Evolutionary conservation across 495 filamentous ascomycete genomes (phyloP), one percentile per base, ranked within the genome.

Genomic region (Trichoderma orchidacearum): DNA sequence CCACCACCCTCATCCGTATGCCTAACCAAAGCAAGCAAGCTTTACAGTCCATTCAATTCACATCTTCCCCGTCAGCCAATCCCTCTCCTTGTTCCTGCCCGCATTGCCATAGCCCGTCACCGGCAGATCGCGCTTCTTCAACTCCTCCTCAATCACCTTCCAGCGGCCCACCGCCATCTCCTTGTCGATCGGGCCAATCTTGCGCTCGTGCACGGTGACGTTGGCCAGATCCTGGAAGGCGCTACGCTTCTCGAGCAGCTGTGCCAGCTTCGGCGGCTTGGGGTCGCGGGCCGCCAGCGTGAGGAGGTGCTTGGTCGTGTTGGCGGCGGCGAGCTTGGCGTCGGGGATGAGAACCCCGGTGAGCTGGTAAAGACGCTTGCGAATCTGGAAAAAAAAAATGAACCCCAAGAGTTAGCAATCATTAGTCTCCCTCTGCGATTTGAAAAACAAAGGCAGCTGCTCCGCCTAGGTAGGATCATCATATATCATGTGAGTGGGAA

Each of bases 131-230:
- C 82, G 73, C 60, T 78, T 73, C 63, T 78, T 70, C 38, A 95
- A 76, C 71, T 86, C 85, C 64, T 80, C 65, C 64, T 87, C 80
- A 63, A 95, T 90, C 29, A 90, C 62, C 80, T 95, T 93, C 83
- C 84, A 89, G 61, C 92, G 79, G 5, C 92, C 92, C 25, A 92
- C 61, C 59, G 79, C 78, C 66, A 79, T 83, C 68, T 95, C 88
- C 67, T 81, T 80, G 69, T 90, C 79, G 51, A 81, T 78, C 23
- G 77, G 78, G 21, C 80, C 86, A 53, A 85, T 71, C 60, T 84
- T 80, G 56, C 74, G 74, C 3, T 65, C 60, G 54, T 73, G 76
- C 9, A 95, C 69, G 60, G 75, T 78, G 38, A 96, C 84, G 65
- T 96, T 96, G 51, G 83, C 74, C 30, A 90, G 67, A 2, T 61